phyloP scores from a whole-genome alignment of 768 basidiomycete genomes.

The Lentinula guzmanii region DNA sequence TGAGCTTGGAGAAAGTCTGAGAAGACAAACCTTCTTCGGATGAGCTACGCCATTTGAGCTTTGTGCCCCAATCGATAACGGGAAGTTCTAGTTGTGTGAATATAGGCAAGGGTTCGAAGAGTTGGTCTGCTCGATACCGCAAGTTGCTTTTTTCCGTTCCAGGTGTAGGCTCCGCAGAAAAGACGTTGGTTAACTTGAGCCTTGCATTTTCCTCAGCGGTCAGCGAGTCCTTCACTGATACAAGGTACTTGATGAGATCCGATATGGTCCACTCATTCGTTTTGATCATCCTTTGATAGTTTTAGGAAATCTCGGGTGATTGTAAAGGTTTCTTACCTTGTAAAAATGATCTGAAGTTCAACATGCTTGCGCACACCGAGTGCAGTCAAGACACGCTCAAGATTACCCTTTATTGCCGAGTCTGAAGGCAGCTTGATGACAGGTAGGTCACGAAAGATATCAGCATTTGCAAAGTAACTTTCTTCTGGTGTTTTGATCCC shows the following conservation, averaged over 20 bases:
- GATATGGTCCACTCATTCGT: constrained; percentile 86
- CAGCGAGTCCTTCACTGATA: constrained; percentile 62
- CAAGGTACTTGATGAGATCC: constrained; percentile 83
- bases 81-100: constrained; percentile 74
- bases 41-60: constrained; percentile 69
- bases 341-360: constrained; percentile 90
- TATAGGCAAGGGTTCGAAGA: constrained; percentile 80
- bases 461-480: constrained; percentile 80
- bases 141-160: constrained; percentile 23
- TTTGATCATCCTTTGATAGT: constrained; percentile 64
- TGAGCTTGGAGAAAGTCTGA: not conserved
- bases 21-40: constrained; percentile 75
- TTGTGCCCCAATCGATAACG: constrained; percentile 80
- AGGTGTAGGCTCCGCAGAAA: constrained; percentile 48
- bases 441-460: constrained; percentile 86
- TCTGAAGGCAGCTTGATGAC: constrained; percentile 70
- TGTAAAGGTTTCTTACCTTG: constrained; percentile 44
- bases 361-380: constrained; percentile 90
- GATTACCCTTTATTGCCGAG: constrained; percentile 50
- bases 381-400: constrained; percentile 66
- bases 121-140: constrained; percentile 59
- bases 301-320: not conserved
- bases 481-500: constrained; percentile 72
- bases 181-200: constrained; percentile 67
- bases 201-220: constrained; percentile 41